These are phyloP conservation scores for Leishmania guyanensis DNA, from an alignment of 208 protist genomes.

Conservation along the genomic window DNA sequence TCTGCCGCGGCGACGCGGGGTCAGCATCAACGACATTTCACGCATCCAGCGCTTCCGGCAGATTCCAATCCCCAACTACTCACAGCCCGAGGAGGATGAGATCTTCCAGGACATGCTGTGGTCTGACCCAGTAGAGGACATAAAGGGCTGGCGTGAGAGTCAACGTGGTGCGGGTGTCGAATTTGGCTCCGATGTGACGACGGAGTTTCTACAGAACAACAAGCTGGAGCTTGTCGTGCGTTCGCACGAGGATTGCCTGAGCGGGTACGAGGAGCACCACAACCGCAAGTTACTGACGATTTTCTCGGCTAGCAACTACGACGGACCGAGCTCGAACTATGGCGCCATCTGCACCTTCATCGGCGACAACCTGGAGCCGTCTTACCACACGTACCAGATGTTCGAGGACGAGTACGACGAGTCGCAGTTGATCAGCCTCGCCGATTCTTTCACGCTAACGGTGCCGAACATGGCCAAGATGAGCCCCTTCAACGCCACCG, in stretches of 20 bases:
- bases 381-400: constrained; percentile 82
- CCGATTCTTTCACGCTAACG: constrained; percentile 49
- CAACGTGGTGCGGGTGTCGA: constrained; percentile 94
- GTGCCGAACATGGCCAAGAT: constrained; percentile 37
- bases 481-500: constrained; percentile 32
- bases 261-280: constrained; percentile 95
- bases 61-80: constrained; percentile 86
- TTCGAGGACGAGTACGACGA: constrained; percentile 78
- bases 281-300: constrained; percentile 94
- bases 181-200: constrained; percentile 95
- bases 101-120: constrained; percentile 97
- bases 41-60: constrained; percentile 89
- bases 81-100: constrained; percentile 92
- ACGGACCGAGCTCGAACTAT: constrained; percentile 90
- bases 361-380: constrained; percentile 66
- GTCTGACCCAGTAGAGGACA: constrained; percentile 92
- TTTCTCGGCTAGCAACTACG: constrained; percentile 99
- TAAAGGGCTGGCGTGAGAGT: constrained; percentile 82
- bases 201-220: constrained; percentile 94
- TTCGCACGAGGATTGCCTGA: constrained; percentile 95
- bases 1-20: constrained; percentile 73
- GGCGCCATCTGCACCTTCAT: constrained; percentile 80
- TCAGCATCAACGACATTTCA: constrained; percentile 79
- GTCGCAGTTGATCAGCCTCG: constrained; percentile 52
- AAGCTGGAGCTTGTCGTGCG: constrained; percentile 93